A percentile compares a stretch with the other conserved stretches of the same genome.
These are phyloP conservation scores for Stramenopiles sp. DNA, from an alignment of 352 stramenopile genomes.

Conservation along the genomic window DNA sequence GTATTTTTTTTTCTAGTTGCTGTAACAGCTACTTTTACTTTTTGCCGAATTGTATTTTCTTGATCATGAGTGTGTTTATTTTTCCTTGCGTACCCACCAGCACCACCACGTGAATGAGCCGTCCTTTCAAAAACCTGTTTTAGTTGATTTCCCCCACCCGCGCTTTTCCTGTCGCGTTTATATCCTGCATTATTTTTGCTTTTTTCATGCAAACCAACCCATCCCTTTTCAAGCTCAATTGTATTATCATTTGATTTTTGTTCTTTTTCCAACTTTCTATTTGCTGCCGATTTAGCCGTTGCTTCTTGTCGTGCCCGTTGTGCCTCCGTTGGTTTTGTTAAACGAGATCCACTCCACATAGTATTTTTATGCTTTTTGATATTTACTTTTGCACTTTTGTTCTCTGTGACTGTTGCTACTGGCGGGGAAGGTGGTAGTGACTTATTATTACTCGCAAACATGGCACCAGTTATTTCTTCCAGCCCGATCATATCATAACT, in stretches of 20 bases:
- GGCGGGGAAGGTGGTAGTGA: neutral
- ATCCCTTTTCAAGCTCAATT: neutral
- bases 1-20: neutral
- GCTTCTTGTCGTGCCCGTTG: slow-evolving; percentile 2
- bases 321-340: neutral
- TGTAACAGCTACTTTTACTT: neutral
- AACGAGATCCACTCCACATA: neutral
- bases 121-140: neutral
- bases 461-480: neutral
- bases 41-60: neutral
- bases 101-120: neutral
- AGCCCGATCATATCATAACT: neutral
- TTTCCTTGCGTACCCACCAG: neutral
- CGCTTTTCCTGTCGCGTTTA: neutral
- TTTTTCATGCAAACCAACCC: neutral
- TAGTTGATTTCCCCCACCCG: neutral
- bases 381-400: neutral
- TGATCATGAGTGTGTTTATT: neutral
- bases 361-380: neutral
- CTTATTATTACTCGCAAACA: neutral
- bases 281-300: neutral
- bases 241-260: neutral
- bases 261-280: neutral
- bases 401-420: neutral
- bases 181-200: neutral